Percentiles rank a stretch among this genome's conserved stretches.
These are phyloP conservation scores for Fusarium piperis DNA, from an alignment of 2,329 filamentous ascomycete species.

Conservation along the genomic window DNA sequence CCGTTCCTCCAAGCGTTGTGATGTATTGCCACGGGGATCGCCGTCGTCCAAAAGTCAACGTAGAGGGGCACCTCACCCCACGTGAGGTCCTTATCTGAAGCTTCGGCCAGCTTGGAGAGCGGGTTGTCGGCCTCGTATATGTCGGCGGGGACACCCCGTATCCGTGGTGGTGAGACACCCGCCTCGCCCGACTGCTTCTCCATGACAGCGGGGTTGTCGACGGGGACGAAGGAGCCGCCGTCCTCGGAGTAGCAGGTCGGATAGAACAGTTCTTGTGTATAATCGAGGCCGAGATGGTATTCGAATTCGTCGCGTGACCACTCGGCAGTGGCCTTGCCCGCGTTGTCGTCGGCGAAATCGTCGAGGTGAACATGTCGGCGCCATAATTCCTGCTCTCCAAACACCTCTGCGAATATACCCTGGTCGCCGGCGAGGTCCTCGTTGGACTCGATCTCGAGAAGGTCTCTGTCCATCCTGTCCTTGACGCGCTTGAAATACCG, in stretches of 20 bases:
- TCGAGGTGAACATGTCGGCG: constrained; percentile 24
- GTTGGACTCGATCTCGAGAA: constrained; percentile 16
- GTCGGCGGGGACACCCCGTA: constrained; percentile 35
- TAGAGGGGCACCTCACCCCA: constrained; percentile 39
- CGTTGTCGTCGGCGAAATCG: constrained; percentile 21
- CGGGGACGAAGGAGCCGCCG: constrained; percentile 38
- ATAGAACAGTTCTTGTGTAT: constrained; percentile 43
- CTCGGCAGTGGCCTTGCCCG: constrained; percentile 18
- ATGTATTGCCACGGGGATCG: constrained; percentile 38
- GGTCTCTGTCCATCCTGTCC: constrained; percentile 39
- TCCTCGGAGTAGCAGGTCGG: constrained; percentile 44
- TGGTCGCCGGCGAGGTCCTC: constrained; percentile 43
- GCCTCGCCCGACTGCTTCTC: constrained; percentile 24
- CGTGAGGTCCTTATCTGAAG: neutral
- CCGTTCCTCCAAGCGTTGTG: constrained; percentile 42
- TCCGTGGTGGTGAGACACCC: constrained; percentile 38
- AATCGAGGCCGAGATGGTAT: constrained; percentile 44
- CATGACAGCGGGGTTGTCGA: constrained; percentile 27
- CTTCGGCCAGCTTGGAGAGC: constrained; percentile 11
- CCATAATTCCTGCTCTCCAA: constrained; percentile 43
- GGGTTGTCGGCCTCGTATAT: constrained; percentile 27
- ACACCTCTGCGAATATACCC: constrained; percentile 45
- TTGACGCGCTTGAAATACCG: constrained; percentile 40
- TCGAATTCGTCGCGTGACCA: constrained; percentile 33
- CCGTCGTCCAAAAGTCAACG: constrained; percentile 38